Evolutionary conservation across 1,284 basidiomycete species (phyloP).

Genomic region (Coriolopsis trogii): DNA sequence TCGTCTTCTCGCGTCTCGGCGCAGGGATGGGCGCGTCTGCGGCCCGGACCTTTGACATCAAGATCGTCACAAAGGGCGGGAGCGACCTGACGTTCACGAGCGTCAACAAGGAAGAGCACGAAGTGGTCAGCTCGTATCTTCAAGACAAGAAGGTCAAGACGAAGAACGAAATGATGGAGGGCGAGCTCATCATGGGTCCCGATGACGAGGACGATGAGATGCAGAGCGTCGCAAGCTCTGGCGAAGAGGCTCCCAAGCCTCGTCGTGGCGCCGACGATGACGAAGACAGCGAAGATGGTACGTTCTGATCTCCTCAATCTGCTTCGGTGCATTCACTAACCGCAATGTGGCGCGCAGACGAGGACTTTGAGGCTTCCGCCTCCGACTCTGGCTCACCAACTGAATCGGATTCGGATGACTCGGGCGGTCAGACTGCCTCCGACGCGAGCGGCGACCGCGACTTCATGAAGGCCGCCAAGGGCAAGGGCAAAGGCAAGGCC

Average conservation of each 20-base stretch:
- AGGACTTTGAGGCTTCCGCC: conserved; percentile 87
- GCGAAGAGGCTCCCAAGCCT: conserved; percentile 64
- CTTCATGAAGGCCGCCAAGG: conserved; percentile 51
- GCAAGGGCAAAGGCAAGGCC: conserved; percentile 39
- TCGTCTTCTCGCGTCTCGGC: conserved; percentile 95
- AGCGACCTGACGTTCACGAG: conserved; percentile 90
- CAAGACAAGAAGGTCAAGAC: conserved; percentile 90
- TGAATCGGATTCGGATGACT: conserved; percentile 71
- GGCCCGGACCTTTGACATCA: conserved; percentile 94
- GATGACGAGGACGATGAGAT: conserved; percentile 87
- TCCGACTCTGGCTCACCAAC: conserved; percentile 87
- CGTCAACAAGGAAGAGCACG: conserved; percentile 96
- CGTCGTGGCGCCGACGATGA: conserved; percentile 65
- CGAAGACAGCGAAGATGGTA: conserved; percentile 84
- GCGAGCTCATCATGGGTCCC: conserved; percentile 71
- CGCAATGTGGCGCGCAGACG: conserved; percentile 48
- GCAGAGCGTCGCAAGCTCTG: conserved; percentile 74
- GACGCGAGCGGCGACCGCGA: conserved; percentile 78
- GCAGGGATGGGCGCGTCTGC: conserved; percentile 82
- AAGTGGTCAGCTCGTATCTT: conserved; percentile 83
- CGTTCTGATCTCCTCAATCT: conserved; percentile 30
- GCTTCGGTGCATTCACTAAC: background rate
- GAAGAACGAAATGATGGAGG: conserved; percentile 98
- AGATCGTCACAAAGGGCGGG: conserved; percentile 82
- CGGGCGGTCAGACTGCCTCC: conserved; percentile 78